Evolutionary conservation across 140 eudicot species (phyloP), one percentile per base, ranked within the genome.

Genomic region (Stevia rebaudiana): DNA sequence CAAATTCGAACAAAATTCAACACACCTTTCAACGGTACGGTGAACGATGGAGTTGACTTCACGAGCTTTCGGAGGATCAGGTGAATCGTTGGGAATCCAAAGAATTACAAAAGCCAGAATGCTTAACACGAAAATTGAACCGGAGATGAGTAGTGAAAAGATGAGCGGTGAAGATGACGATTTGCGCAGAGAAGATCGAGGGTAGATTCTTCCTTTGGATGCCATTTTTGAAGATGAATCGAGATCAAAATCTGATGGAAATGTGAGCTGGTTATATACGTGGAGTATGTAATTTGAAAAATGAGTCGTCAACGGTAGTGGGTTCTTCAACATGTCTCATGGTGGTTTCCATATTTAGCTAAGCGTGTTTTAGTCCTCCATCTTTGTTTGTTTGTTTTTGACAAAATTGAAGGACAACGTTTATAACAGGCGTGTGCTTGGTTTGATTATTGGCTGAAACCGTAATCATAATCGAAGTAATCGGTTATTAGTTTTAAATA

Each of bases 1-100:
- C 73, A 53, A 36, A 74, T n/a, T 43, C 3, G 12, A 58, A 46
- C 52, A 21, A 67, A 74, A 57, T 12, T 75, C 31, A 64, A 24
- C 49, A 5, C 11, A 88, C 95, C 89, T 77, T 16, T 72, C 70
- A 40, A 74, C 50, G 61, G 78, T 30, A 59, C 17, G 70, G 23
- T 71, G 90, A 18, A 66, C 63, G 62, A 84, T 84, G 23, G 88
- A 78, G 78, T 57, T 80, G 69, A 82, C 88, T 80, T 84, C 91
- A 35, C 71, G 81, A 4, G 74, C 79, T 30, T 67, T 65, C 0
- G 83, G 75, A 11, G 79, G 46, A 46, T 46, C 67, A 8, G 74
- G 56, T 36, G 79, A 61, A 31, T 37, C 47, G 71, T 59, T 62
- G 0, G 94, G 95, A 31, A 90, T 63, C 15, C 95, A 80, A 19